Evolutionary conservation across 139 green algal species (phyloP).

Genomic region (Chlamydomonas schloesseri): DNA sequence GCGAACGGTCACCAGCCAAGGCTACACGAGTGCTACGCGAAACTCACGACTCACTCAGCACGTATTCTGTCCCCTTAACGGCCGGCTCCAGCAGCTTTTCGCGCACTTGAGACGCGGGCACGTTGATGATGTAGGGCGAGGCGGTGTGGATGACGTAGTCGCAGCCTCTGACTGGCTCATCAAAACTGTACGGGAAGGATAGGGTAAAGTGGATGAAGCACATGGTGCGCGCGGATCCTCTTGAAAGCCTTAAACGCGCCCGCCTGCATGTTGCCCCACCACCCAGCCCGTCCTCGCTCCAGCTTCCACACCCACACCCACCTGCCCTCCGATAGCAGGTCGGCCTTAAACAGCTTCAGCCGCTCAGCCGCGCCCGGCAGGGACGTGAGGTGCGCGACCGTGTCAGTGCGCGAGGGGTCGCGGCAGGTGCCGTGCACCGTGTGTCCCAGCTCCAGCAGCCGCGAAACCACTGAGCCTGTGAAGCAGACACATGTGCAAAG

Average conservation of each 20-base stretch:
- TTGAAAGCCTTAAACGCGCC: too few relatives aligned
- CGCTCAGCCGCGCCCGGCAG: constrained; percentile 60
- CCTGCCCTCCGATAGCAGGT: constrained; percentile 45
- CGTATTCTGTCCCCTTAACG: constrained; percentile 64
- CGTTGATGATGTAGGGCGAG: constrained; percentile 41
- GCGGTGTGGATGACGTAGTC: constrained; percentile 72
- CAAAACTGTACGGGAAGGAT: neutral
- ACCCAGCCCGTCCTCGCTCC: neutral
- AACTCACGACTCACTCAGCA: constrained; percentile 51
- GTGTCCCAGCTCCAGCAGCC: constrained; percentile 65
- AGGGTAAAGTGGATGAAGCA: neutral
- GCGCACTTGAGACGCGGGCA: neutral
- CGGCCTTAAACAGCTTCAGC: constrained; percentile 64
- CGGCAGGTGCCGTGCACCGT: constrained; percentile 56
- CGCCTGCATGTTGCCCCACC: too few relatives aligned
- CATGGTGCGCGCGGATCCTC: neutral
- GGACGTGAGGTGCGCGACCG: constrained; percentile 29
- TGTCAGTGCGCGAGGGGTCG: constrained; percentile 18
- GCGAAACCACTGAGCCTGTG: neutral
- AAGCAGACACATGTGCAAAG: constrained; percentile 26
- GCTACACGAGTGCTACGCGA: neutral
- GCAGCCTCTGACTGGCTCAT: constrained; percentile 27
- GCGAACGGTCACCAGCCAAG: too few relatives aligned
- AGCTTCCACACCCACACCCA: neutral
- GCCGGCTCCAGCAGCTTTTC: constrained; percentile 42